These are phyloP conservation scores for Oryza coarctata DNA, from an alignment of 176 grass and related monocot species.

Conservation along the genomic window DNA sequence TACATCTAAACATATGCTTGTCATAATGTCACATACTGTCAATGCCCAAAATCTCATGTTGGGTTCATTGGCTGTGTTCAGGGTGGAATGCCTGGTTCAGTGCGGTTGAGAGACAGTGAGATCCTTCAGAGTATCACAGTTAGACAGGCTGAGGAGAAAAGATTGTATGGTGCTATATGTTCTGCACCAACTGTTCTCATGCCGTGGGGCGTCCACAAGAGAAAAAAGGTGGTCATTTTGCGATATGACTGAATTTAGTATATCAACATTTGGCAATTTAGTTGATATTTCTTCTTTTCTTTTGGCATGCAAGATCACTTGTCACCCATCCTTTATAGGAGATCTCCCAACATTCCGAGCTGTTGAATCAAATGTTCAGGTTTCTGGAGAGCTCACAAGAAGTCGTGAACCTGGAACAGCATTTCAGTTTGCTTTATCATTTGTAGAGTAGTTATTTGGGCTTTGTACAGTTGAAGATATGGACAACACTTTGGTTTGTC, in stretches of 20 bases:
- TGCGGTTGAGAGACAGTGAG: conserved; percentile 73
- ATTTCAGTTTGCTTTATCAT: conserved; percentile 85
- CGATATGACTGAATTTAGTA: conserved; percentile 9
- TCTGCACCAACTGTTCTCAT: conserved; percentile 75
- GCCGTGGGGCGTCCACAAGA: conserved; percentile 80
- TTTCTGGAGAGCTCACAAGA: conserved; percentile 83
- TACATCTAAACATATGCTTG: neutral
- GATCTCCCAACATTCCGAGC: conserved; percentile 79
- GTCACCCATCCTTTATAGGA: conserved; percentile 90
- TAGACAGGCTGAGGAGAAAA: conserved; percentile 75
- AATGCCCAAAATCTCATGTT: conserved; percentile 11
- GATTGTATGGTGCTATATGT: conserved; percentile 92
- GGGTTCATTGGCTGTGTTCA: conserved; percentile 24
- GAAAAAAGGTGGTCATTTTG: conserved; percentile 64
- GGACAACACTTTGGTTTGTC: conserved; percentile 58
- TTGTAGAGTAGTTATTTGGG: conserved; percentile 86
- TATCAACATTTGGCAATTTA: conserved; percentile 3
- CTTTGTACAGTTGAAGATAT: conserved; percentile 53
- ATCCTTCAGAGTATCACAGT: conserved; percentile 75
- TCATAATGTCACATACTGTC: neutral
- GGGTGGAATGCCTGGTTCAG: conserved; percentile 96
- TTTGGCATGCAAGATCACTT: conserved; percentile 68
- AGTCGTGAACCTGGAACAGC: conserved; percentile 84
- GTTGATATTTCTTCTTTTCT: conserved; percentile 2
- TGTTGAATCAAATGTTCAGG: conserved; percentile 80